Evolutionary conservation across 2,329 filamentous ascomycete species (phyloP).

Genomic region (Aspergillus eucalypticola): DNA sequence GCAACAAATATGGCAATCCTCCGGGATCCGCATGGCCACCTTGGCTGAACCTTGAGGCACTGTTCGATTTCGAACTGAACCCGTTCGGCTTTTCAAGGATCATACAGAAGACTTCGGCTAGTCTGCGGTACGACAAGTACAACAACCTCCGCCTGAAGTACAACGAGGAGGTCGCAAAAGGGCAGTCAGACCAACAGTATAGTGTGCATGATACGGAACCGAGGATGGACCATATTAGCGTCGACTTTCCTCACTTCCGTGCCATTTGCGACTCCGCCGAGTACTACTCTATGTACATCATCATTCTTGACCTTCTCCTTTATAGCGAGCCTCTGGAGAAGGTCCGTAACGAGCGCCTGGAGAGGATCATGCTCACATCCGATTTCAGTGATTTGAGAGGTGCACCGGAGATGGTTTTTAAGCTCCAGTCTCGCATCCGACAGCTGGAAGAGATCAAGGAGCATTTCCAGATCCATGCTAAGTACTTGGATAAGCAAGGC

Average conservation of each 20-base stretch:
- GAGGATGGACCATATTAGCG: slow-evolving; percentile 93
- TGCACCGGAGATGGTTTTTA: slow-evolving; percentile 87
- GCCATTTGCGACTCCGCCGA: slow-evolving; percentile 97
- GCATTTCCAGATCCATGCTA: slow-evolving; percentile 90
- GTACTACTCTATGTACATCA: slow-evolving; percentile 98
- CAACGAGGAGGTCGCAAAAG: slow-evolving; percentile 83
- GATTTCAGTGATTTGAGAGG: slow-evolving; percentile 97
- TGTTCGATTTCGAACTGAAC: slow-evolving; percentile 93
- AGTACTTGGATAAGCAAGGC: slow-evolving; percentile 80
- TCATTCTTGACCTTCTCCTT: slow-evolving; percentile 90
- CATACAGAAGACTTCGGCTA: slow-evolving; percentile 93
- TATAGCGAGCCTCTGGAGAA: slow-evolving; percentile 97
- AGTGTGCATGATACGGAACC: slow-evolving; percentile 59
- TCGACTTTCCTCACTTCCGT: slow-evolving; percentile 90
- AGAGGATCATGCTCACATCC: slow-evolving; percentile 98
- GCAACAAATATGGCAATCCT: slow-evolving; percentile 85
- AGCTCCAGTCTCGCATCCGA: slow-evolving; percentile 86
- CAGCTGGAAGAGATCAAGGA: slow-evolving; percentile 95
- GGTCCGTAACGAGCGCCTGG: slow-evolving; percentile 88
- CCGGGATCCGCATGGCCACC: slow-evolving; percentile 89
- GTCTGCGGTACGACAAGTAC: slow-evolving; percentile 94
- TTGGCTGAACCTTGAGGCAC: slow-evolving; percentile 97
- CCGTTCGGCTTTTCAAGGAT: slow-evolving; percentile 98
- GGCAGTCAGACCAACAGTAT: slow-evolving; percentile 50
- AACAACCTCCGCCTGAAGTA: slow-evolving; percentile 96